Conservation (phyloP, 2,329 filamentous ascomycete genomes). For the Myriosclerotinia duriaeana region DNA sequence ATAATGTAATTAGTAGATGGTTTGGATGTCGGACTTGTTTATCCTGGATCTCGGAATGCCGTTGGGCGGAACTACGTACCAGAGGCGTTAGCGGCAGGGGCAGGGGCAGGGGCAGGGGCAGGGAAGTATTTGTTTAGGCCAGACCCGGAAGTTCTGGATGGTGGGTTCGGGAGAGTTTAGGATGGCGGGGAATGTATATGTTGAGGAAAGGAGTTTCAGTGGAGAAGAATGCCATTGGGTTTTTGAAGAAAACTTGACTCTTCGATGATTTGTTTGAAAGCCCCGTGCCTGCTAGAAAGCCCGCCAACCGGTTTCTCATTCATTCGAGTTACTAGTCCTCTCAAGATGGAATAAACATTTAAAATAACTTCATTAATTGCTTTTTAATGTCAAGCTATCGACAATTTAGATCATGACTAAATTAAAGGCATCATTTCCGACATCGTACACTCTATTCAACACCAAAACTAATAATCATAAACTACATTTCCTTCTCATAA, state of each 20-base stretch:
- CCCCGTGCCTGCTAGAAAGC: too few relatives aligned
- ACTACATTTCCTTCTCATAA: slow-evolving; percentile 4
- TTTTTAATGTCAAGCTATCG: neutral
- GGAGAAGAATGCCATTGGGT: slow-evolving; percentile 45
- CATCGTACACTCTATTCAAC: neutral
- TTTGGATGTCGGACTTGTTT: slow-evolving; percentile 34
- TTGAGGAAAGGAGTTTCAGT: slow-evolving; percentile 45
- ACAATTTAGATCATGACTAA: neutral
- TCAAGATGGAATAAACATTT: too few relatives aligned
- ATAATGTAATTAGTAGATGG: slow-evolving; percentile 35
- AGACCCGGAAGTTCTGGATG: slow-evolving; percentile 43
- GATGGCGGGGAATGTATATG: slow-evolving; percentile 44
- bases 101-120: too few relatives aligned
- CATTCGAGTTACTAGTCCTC: too few relatives aligned
- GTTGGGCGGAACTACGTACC: slow-evolving; percentile 46
- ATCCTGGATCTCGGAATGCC: slow-evolving; percentile 38
- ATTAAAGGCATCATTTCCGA: neutral
- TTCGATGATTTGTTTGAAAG: too few relatives aligned
- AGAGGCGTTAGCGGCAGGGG: slow-evolving; percentile 42
- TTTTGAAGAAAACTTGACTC: too few relatives aligned
- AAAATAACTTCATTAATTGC: neutral
- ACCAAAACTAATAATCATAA: neutral
- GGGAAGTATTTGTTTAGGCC: slow-evolving; percentile 45
- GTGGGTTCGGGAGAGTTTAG: slow-evolving; percentile 47
- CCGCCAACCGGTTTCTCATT: too few relatives aligned